Evolutionary conservation across 2,329 filamentous ascomycete genomes (phyloP).

Genomic region (Claviceps monticola): DNA sequence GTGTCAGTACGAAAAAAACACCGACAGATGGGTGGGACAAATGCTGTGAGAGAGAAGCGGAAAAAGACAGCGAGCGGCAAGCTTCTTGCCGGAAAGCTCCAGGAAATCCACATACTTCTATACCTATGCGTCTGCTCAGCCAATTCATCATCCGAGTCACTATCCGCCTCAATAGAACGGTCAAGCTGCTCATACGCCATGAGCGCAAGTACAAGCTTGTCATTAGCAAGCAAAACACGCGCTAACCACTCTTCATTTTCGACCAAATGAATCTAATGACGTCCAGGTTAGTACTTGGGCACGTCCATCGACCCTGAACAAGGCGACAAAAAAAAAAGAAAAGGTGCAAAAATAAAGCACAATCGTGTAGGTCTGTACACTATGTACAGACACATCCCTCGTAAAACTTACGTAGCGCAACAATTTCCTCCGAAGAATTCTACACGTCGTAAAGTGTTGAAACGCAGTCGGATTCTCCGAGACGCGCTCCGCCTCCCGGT

Average conservation of each 20-base stretch:
- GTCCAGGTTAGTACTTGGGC: too few species aligned
- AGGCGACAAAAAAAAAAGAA: too few species aligned
- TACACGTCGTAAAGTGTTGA: constrained; percentile 73
- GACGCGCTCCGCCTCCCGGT: constrained; percentile 75
- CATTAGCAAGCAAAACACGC: constrained; percentile 81
- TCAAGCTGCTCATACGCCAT: constrained; percentile 94
- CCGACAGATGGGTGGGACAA: neutral
- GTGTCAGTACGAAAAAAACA: neutral
- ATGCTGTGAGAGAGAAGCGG: constrained; percentile 6
- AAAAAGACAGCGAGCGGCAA: constrained; percentile 8
- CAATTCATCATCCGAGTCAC: constrained; percentile 54
- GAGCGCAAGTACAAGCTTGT: constrained; percentile 83
- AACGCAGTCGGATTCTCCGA: constrained; percentile 69
- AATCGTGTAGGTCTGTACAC: too few species aligned
- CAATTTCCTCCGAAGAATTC: constrained; percentile 69
- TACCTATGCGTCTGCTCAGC: constrained; percentile 55
- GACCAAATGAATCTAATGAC: constrained; percentile 62
- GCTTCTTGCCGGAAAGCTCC: neutral
- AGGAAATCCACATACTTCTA: constrained; percentile 27
- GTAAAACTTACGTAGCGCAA: constrained; percentile 52
- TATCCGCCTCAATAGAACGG: constrained; percentile 64
- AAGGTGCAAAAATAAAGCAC: too few species aligned
- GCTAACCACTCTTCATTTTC: constrained; percentile 88
- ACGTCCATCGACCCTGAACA: too few species aligned
- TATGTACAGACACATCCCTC: neutral